Conservation (phyloP, 2,329 filamentous ascomycete species). For the Neofusicoccum kwambonambiense region DNA sequence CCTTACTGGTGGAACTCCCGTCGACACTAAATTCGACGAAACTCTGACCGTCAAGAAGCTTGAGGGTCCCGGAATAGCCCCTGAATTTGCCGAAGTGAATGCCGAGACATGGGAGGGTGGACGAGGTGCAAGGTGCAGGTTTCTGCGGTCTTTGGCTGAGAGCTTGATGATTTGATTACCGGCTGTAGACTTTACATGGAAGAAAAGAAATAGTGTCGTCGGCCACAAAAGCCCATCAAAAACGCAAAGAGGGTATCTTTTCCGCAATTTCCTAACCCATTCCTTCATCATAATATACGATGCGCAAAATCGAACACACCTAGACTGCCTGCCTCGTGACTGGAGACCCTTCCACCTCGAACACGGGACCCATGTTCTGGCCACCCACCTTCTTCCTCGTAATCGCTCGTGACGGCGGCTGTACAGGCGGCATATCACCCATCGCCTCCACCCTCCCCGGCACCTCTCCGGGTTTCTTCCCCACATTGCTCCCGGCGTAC, state of each 20-base stretch:
- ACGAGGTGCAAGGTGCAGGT: not conserved
- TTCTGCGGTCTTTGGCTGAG: not conserved
- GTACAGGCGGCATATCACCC: not conserved
- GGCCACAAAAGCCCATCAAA: too few relatives aligned
- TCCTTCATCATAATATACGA: too few relatives aligned
- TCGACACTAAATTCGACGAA: not conserved
- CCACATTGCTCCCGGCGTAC: not conserved
- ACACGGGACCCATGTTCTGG: not conserved
- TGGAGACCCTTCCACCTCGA: not conserved
- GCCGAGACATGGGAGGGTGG: not conserved
- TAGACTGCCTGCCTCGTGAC: too few relatives aligned
- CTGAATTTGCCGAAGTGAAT: slow-evolving; percentile 24
- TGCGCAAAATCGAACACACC: too few relatives aligned
- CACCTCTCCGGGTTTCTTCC: not conserved
- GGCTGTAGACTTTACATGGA: too few relatives aligned
- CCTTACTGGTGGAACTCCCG: slow-evolving; percentile 24
- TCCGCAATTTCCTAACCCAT: too few relatives aligned
- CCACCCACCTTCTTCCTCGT: slow-evolving; percentile 27
- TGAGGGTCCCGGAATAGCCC: slow-evolving; percentile 21
- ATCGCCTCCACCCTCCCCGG: not conserved
- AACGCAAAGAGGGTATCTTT: too few relatives aligned
- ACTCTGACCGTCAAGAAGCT: slow-evolving; percentile 20
- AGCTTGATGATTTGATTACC: not conserved
- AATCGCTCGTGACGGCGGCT: slow-evolving; percentile 18
- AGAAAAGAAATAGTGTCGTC: too few relatives aligned